Evolutionary conservation across 2,329 filamentous ascomycete species (phyloP), one percentile per base, ranked within the genome.

Genomic region (Aspergillus fumigatus): DNA sequence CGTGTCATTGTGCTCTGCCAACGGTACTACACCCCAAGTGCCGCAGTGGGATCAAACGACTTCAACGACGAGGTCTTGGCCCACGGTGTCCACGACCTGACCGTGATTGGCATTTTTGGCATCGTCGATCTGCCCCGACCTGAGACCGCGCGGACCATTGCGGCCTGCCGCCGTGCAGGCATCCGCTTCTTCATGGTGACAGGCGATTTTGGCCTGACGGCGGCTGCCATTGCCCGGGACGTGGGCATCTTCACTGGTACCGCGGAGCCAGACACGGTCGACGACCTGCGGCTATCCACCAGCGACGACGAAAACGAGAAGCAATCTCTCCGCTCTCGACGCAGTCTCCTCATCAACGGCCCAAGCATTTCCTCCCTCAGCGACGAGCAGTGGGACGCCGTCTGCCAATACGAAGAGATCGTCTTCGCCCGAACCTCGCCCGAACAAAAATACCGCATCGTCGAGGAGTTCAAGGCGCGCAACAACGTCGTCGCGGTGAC

Each of bases 1-100:
- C 81, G 87, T n/a, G 87, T 89, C 11, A 82, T 90, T 10, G 75
- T 89, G 4, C 77, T 90, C 7, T 88, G 86, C 17, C 82, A 84
- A 47, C 88, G 88, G 65, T 72, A 77, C 25, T 69, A 87, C 47
- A 74, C 71, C 1, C 74, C 76, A 1, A 65, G 66, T 2, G 65
- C 76, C 6, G 59, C 82, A 52, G 65, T 74, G 1, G 72, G 74
- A 1, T 77, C 79, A 27, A 81, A 81, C 48, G 76, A 72, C 1
- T 82, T 83, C 57, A 79, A 73, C 48, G 79, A 82, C n/a, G 80
- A 82, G 55, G 72, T 81, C 3, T 66, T 75, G 5, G 69, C 71
- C 10, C 67, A 66, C 0, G 75, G 75, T 4, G 70, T 77, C 0
- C 62, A 73, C 3, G 73, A 77, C 52, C 69, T 83, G 26, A 81